phyloP scores from a whole-genome alignment of 2,329 filamentous ascomycete genomes.

The Aspergillus melleus region DNA sequence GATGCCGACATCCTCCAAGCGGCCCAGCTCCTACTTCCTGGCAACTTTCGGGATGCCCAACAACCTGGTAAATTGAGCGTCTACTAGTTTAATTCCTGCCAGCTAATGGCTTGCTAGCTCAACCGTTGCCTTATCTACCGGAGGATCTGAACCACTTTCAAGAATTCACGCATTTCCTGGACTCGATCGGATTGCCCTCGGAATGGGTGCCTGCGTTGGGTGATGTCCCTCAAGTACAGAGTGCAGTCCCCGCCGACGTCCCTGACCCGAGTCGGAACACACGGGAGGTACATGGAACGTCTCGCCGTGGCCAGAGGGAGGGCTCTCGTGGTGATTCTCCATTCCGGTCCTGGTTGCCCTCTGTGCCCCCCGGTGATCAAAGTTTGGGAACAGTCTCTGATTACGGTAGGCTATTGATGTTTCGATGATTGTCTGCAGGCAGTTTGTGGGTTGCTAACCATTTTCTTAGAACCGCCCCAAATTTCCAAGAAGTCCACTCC shows the following conservation, averaged over 20 bases:
- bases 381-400: slow-evolving; percentile 34
- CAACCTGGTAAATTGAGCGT: slow-evolving; percentile 5
- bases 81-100: background rate
- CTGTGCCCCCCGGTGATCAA: slow-evolving; percentile 32
- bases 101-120: slow-evolving; percentile 17
- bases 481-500: slow-evolving; percentile 19
- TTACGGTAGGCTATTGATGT: slow-evolving; percentile 22
- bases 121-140: slow-evolving; percentile 30
- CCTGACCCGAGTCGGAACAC: slow-evolving; percentile 19
- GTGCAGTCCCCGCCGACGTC: slow-evolving; percentile 22
- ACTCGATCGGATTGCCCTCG: slow-evolving; percentile 35
- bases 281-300: slow-evolving; percentile 22
- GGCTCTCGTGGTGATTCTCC: slow-evolving; percentile 33
- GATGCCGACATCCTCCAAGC: slow-evolving; percentile 42
- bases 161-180: slow-evolving; percentile 38
- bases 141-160: slow-evolving; percentile 38
- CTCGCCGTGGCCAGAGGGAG: slow-evolving; percentile 20
- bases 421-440: background rate
- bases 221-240: slow-evolving; percentile 27
- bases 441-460: background rate
- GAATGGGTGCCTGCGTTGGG: slow-evolving; percentile 34
- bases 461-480: slow-evolving; percentile 28
- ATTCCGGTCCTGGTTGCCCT: slow-evolving; percentile 36
- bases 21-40: slow-evolving; percentile 34
- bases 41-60: slow-evolving; percentile 27